phyloP scores from a whole-genome alignment of 1,284 basidiomycete genomes.

The Ustilago tritici region DNA sequence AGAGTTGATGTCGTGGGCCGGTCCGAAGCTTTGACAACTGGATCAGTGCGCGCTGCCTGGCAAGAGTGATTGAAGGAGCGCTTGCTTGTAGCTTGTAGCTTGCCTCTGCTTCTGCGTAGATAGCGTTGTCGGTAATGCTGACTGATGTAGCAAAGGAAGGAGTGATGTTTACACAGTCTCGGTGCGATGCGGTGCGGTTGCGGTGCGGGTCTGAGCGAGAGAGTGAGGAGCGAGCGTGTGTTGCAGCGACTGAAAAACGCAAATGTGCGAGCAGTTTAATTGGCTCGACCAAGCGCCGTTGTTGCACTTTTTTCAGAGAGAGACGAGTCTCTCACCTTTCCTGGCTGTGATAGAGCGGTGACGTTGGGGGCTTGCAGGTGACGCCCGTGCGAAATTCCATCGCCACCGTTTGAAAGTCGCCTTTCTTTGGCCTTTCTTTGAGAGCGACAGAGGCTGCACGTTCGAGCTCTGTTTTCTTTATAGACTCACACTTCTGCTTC shows the following conservation, averaged over 20 bases:
- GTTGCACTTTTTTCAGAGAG: conserved; percentile 1
- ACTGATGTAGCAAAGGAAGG: not conserved
- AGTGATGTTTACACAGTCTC: not conserved
- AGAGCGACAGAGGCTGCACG: not conserved
- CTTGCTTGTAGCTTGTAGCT: too few relatives aligned
- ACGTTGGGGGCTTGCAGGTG: conserved; percentile 4
- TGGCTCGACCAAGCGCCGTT: not conserved
- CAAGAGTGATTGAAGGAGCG: not conserved
- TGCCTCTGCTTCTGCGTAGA: too few relatives aligned
- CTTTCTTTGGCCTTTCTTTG: too few relatives aligned
- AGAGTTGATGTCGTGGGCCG: not conserved
- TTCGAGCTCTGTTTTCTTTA: not conserved
- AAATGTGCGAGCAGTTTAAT: not conserved
- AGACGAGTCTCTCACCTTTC: not conserved
- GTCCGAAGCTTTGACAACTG: not conserved
- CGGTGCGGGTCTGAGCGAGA: not conserved
- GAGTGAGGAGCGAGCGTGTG: not conserved
- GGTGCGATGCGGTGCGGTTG: not conserved
- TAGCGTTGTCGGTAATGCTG: too few relatives aligned
- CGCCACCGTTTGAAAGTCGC: not conserved
- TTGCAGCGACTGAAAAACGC: not conserved
- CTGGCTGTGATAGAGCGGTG: not conserved
- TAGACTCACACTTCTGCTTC: not conserved
- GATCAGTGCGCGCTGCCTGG: not conserved
- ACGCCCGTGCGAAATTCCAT: conserved; percentile 1